Base-by-base conservation (phyloP, 495 filamentous ascomycete genomes). In the Neurospora sp. region DNA sequence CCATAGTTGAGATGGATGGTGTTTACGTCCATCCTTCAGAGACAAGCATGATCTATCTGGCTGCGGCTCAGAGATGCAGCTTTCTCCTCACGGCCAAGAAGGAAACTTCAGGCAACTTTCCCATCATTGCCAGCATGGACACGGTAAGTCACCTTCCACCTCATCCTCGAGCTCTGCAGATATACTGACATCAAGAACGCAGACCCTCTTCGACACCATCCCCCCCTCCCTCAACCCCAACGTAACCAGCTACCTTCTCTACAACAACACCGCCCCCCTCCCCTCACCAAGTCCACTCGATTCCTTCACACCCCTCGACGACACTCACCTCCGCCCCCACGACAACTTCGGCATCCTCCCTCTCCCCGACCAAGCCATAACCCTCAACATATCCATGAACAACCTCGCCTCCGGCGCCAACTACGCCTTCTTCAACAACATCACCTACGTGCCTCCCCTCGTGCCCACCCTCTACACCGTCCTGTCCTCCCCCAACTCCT, bases 371-470 rank as follows among this genome's bases (percentile, higher is more conserved):
- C 85, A 88, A 73, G 83, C 83, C 1, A 79, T 95, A 69, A 86
- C 82, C 35, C 83, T 95, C 20, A 83, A 91, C 77, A 81, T 94
- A 41, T 86, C 86, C 68, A 93, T 93, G 90, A 84, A 89, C 73
- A 92, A 89, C 45, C 85, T 93, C 22, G 85, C 84, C 16, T 86
- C 96, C 77, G 93, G 93, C 16, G 90, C 89, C 16, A 93, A 91
- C 78, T 94, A 94, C 75, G 92, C 92, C 71, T 92, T 94, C 80
- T 90, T 97, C 81, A 93, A 96, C 78, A 88, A 91, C 78, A 89
- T 93, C 61, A 90, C 90, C 61, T 97, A 94, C 76, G 86, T 88
- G 37, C 48, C 77, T 8, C 91, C 92, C 39, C 93, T 91, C 76
- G 93, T 96, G 0, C 94, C 94, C 2, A 91, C 90, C 0, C 84